Base-by-base conservation (phyloP, 495 filamentous ascomycete genomes). In the Podospora pseudopauciseta region DNA sequence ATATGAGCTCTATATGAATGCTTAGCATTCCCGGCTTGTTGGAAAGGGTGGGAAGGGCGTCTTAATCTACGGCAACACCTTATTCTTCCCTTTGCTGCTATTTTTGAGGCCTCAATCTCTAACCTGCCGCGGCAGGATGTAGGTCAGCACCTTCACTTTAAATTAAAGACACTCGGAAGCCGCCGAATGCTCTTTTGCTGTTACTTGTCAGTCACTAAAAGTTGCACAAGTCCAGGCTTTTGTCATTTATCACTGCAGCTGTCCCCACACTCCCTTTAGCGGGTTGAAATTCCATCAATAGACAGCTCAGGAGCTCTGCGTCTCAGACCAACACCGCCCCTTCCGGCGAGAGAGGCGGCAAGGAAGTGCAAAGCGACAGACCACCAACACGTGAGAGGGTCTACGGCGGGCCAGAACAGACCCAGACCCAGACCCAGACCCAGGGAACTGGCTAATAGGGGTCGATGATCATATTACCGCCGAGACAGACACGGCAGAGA, bases 391-490 rank as follows among this genome's bases (percentile, higher is more conserved):
- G 23, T 26, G 23, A 58, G 55, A 58, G 23, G 23, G 39, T 49
- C 39, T 16, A 49, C 39, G 1, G 39, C 55, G 55, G 19, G n/a
- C 55, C 19, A 58, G 55, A 58, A 19, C 23, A 19, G 55, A 49
- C 39, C 55, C 55, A 58, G 23, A 58, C 6, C 55, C 55, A 58
- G 55, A 49, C 39, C 55, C 55, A 58, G 23, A 58, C 6, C 55
- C 55, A 58, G 55, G 55, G n/a, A 26, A 58, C 55, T 26, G 55
- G 55, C 55, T 20, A 58, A 58, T 58, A 13, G 55, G 55, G 55
- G 55, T 58, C 55, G 55, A 19, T 19, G n/a, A 58, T 58, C 55
- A 58, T 58, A 58, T 58, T 58, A 26, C n/a, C 23, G 55, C n/a
- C 18, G 55, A 9, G n/a, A 26, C 55, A 58, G 55, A 58, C 55